Evolutionary conservation across 2,329 filamentous ascomycete species (phyloP), one percentile per base, ranked within the genome.

Genomic region (Furcasterigmium sp.): DNA sequence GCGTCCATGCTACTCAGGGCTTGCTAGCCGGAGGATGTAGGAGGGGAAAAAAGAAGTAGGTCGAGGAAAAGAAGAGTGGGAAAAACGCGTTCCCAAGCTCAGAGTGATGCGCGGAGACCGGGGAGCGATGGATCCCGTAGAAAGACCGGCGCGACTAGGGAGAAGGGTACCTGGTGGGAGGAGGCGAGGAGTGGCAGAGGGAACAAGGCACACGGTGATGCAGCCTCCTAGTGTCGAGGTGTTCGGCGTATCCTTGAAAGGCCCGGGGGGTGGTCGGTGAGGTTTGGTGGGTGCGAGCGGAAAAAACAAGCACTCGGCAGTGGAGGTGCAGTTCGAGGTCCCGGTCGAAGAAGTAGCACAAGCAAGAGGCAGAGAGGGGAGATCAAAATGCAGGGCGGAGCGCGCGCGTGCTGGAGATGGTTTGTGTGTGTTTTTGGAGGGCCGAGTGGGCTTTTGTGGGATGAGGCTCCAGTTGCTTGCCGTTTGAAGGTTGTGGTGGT

Each of bases 1-100:
- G 68, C 69, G 70, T 77, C 73, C 74, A 78, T 78, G 64, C 66
- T 72, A 61, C 32, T 35, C 32, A 17, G 17, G 32, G 32, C 32
- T 35, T 19, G 32, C 32, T 35, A 35, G 32, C 32, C 32, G 17
- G 17, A 35, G 14, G 32, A 35, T 35, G 32, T 35, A 15, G 32
- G 32, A 35, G 32, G 32, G 32, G 32, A 35, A 35, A 35, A 18
- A 15, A 26, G 37, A 40, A 39, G 46, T 45, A 43, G 42, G 32
- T 35, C 32, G n/a, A 46, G 41, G 43, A 43, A 43, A 32, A 44
- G 39, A 37, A 37, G 43, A 43, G 37, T 29, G 41, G 32, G 32
- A 35, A 26, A 41, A 32, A 41, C 39, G 39, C 39, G 39, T 41
- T 41, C 39, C 23, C 32, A 17, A 15, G 32, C n/a, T 17, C 14